These are phyloP conservation scores for Pseudohyphozyma bogoriensis DNA, from an alignment of 768 basidiomycete genomes.

Conservation along the genomic window DNA sequence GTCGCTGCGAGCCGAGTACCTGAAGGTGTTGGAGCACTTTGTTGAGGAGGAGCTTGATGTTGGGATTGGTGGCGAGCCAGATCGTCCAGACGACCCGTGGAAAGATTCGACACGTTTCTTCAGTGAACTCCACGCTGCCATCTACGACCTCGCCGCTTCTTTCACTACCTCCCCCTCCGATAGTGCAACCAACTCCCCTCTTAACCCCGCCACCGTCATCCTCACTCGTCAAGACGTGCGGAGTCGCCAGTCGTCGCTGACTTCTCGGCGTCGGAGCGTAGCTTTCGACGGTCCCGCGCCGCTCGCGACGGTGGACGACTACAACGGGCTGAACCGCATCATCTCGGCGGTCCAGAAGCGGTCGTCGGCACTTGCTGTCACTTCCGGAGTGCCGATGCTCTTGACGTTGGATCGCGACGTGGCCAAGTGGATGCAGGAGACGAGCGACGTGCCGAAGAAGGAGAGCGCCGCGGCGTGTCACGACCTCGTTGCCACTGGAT, in stretches of 20 bases:
- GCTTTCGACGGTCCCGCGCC: too few species aligned
- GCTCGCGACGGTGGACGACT: neutral
- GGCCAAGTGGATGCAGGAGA: slow-evolving; percentile 1
- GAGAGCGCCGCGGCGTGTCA: slow-evolving; percentile 7
- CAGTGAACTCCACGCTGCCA: neutral
- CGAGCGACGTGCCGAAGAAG: neutral
- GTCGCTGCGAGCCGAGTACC: slow-evolving; percentile 6
- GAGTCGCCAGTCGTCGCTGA: neutral
- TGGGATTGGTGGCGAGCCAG: neutral
- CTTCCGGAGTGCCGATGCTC: slow-evolving; percentile 16
- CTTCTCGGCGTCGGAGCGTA: neutral
- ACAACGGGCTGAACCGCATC: neutral
- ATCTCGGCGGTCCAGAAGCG: neutral
- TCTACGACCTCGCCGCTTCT: slow-evolving; percentile 4
- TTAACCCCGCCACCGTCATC: neutral
- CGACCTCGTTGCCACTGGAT: neutral
- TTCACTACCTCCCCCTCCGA: neutral
- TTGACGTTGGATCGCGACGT: slow-evolving; percentile 4
- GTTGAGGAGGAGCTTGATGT: slow-evolving; percentile 2
- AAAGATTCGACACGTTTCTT: slow-evolving; percentile 3
- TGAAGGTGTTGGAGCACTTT: neutral
- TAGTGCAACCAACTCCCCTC: too few species aligned
- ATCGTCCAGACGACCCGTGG: neutral
- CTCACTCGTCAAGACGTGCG: neutral
- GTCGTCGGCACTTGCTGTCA: neutral